phyloP scores from a whole-genome alignment of 2,329 filamentous ascomycete genomes.

The Hymenoscyphus fructigenus region DNA sequence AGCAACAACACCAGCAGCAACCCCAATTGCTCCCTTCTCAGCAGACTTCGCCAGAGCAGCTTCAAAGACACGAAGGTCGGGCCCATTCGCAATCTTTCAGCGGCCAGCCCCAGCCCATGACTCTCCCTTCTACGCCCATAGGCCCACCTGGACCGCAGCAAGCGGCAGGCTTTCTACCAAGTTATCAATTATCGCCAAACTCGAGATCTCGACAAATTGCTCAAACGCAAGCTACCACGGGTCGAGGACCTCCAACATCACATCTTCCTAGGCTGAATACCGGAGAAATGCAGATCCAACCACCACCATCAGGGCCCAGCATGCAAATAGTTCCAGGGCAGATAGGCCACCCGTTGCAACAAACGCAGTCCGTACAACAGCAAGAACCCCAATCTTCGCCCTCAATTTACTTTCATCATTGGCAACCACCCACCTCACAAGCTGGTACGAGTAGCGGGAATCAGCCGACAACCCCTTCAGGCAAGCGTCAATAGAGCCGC shows the following conservation, averaged over 20 bases:
- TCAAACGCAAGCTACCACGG: conserved; percentile 28
- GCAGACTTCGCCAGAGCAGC: conserved; percentile 53
- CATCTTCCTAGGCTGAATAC: conserved; percentile 45
- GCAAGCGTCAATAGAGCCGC: conserved; percentile 54
- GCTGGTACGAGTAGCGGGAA: conserved; percentile 54
- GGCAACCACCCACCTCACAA: conserved; percentile 77
- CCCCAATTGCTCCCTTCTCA: conserved; percentile 47
- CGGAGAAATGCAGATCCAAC: conserved; percentile 41
- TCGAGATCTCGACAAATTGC: conserved; percentile 33
- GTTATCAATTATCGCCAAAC: conserved; percentile 37
- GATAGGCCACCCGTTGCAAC: conserved; percentile 47
- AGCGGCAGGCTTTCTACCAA: conserved; percentile 30
- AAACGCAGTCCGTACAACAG: conserved; percentile 48
- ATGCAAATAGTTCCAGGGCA: conserved; percentile 47
- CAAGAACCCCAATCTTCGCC: conserved; percentile 62
- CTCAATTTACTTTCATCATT: conserved; percentile 88
- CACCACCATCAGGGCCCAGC: conserved; percentile 39
- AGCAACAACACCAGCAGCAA: conserved; percentile 31
- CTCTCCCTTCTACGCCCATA: conserved; percentile 35
- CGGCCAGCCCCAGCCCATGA: conserved; percentile 30
- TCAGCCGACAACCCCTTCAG: conserved; percentile 72
- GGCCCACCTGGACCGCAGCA: conserved; percentile 29
- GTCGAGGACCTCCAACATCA: conserved; percentile 33
- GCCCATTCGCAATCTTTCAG: conserved; percentile 30
- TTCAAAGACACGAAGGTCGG: conserved; percentile 53